These are phyloP conservation scores for Metschnikowia cubensis DNA, from an alignment of 805 yeast species.

Conservation along the genomic window DNA sequence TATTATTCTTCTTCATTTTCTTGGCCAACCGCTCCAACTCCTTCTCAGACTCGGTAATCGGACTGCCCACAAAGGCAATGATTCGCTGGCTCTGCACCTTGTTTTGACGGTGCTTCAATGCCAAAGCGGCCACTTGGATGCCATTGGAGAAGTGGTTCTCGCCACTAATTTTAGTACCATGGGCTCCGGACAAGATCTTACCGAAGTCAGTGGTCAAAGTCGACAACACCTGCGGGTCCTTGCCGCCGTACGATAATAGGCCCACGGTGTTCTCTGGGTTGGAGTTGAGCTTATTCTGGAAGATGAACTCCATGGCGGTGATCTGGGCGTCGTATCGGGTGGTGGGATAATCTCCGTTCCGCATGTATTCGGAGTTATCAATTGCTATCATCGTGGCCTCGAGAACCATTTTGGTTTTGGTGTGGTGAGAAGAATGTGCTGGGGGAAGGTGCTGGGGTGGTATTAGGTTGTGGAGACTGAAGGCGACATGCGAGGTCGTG, in stretches of 20 bases:
- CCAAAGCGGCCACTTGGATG: conserved; percentile 85
- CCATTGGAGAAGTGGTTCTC: conserved; percentile 68
- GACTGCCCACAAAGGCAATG: conserved; percentile 85
- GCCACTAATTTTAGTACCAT: conserved; percentile 72
- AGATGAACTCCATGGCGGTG: conserved; percentile 82
- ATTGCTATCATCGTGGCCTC: conserved; percentile 95
- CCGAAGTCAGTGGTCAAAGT: conserved; percentile 88
- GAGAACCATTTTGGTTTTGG: conserved; percentile 61
- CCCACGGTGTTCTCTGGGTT: conserved; percentile 97
- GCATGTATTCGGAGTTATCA: conserved; percentile 93
- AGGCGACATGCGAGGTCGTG: conserved; percentile 8
- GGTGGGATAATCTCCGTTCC: conserved; percentile 91
- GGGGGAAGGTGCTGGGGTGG: background rate
- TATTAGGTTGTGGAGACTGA: conserved; percentile 6
- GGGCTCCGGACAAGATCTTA: conserved; percentile 76
- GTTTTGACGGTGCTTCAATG: conserved; percentile 94
- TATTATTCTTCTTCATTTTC: conserved; percentile 86
- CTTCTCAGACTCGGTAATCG: conserved; percentile 62
- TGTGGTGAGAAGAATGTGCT: background rate
- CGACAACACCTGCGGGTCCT: conserved; percentile 78
- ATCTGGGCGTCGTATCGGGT: conserved; percentile 89
- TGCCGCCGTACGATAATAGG: conserved; percentile 80
- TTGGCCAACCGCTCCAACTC: conserved; percentile 83
- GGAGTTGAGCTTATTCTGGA: conserved; percentile 77
- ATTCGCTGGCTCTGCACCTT: conserved; percentile 89